Evolutionary conservation across 305 asterid species (phyloP).

Genomic region (Coffea humblotiana): DNA sequence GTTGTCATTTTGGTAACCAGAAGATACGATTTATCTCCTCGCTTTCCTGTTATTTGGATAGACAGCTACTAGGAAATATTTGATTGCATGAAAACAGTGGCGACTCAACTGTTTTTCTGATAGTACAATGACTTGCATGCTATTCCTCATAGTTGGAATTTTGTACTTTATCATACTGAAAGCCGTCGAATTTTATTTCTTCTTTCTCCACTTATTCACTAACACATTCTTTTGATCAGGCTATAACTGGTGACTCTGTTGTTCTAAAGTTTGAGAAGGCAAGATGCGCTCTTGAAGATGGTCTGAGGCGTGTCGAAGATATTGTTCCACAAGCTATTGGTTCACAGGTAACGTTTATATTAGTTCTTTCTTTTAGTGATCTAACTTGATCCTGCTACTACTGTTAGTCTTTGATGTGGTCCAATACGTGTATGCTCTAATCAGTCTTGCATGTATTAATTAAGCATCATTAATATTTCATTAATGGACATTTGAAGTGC

Average conservation of each 20-base stretch:
- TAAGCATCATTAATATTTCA: background rate
- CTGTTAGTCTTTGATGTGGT: background rate
- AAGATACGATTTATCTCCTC: background rate
- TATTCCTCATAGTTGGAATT: background rate
- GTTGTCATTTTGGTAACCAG: background rate
- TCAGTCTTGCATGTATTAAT: background rate
- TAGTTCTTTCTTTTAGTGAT: conserved; percentile 1
- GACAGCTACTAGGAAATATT: background rate
- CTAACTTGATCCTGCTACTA: conserved; percentile 14
- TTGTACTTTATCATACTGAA: conserved; percentile 4
- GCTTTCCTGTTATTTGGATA: background rate
- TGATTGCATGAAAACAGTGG: background rate
- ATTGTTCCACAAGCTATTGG: conserved; percentile 89
- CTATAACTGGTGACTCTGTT: conserved; percentile 93
- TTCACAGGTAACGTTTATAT: conserved; percentile 58
- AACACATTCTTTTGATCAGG: conserved; percentile 44
- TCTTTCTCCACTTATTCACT: conserved; percentile 11
- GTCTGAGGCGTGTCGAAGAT: conserved; percentile 89
- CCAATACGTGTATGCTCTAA: background rate
- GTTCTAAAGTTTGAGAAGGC: conserved; percentile 91
- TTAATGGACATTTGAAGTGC: background rate
- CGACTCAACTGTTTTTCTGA: background rate
- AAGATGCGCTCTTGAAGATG: conserved; percentile 82
- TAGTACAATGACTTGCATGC: background rate
- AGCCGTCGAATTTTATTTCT: background rate